Conservation (phyloP, 768 basidiomycete species). For the Hericium erinaceus region DNA sequence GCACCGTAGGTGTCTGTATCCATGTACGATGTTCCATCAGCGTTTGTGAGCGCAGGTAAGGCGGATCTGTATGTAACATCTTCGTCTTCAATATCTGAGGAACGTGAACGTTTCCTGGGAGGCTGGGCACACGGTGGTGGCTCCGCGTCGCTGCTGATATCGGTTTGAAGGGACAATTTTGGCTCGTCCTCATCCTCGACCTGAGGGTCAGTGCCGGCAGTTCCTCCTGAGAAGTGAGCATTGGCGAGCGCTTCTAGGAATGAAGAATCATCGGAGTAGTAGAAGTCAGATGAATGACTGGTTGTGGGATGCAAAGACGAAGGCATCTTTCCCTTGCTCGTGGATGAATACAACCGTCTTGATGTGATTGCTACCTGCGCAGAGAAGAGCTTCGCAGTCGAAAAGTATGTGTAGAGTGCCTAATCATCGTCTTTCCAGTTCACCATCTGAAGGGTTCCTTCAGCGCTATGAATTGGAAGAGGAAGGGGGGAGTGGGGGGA, state of each 20-base stretch:
- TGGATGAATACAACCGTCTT: too few relatives aligned
- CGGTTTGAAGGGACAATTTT: background rate
- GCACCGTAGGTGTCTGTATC: constrained; percentile 52
- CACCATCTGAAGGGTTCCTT: too few relatives aligned
- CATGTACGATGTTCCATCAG: constrained; percentile 8
- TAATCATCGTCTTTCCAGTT: too few relatives aligned
- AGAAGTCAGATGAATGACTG: constrained; percentile 43
- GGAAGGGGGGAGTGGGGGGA: too few relatives aligned
- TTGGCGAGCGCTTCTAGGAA: constrained; percentile 37
- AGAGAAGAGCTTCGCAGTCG: too few relatives aligned
- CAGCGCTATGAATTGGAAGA: too few relatives aligned
- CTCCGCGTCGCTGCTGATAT: constrained; percentile 21
- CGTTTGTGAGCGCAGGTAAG: background rate
- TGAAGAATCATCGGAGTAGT: constrained; percentile 42
- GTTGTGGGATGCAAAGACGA: background rate
- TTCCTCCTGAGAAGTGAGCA: background rate
- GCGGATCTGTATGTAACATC: constrained; percentile 4
- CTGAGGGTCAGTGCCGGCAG: background rate
- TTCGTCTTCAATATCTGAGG: constrained; percentile 26
- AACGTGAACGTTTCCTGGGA: constrained; percentile 30
- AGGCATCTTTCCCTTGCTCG: too few relatives aligned
- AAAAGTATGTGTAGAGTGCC: too few relatives aligned
- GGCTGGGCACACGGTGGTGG: constrained; percentile 33
- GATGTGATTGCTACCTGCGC: too few relatives aligned
- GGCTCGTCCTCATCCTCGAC: background rate